Base-by-base conservation (phyloP, 495 filamentous ascomycete genomes). In the Tuber magnatum region DNA sequence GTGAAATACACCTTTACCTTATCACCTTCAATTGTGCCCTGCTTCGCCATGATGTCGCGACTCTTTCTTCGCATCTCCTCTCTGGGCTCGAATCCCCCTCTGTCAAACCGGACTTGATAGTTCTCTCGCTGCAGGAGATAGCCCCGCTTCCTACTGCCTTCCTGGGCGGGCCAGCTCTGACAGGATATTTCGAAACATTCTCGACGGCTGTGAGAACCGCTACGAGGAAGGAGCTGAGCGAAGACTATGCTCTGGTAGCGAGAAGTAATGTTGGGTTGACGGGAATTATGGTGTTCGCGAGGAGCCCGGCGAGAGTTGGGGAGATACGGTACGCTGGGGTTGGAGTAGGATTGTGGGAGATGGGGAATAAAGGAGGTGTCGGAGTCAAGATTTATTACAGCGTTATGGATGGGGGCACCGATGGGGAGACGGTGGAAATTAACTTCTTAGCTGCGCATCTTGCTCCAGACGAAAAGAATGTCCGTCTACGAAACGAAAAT, bases 311-410 rank as follows among this genome's bases (percentile, higher is more conserved):
- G 16, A 84, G 85, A 24, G 84, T 97, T 42, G 82, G 85, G 20
- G 86, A 87, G 80, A 84, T 93, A 6, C 88, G 92, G 73, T 89
- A 88, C 20, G 92, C 90, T 3, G 92, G 90, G 41, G 90, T 93
- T 3, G 94, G 95, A 3, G 89, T 97, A 48, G 95, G 95, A 2
- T 71, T 94, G 3, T 88, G 88, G 73, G 90, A 92, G 44, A 95
- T 97, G 92, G 94, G 93, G 7, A 97, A 97, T 81, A 99, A 99
- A 82, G 95, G 94, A 39, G 94, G 93, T 12, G 92, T 95, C 9
- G 95, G 92, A 0, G 86, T 94, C 43, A 85, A 93, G 44, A 81
- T 97, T 71, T 91, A 89, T 77, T 80, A 84, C n/a, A 79, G 79
- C 0, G 78, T 78, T 9, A 81, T 71, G 14, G 61, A 75, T 51